Base-by-base conservation (phyloP, 2,329 filamentous ascomycete species). In the Ilyonectria destructans region DNA sequence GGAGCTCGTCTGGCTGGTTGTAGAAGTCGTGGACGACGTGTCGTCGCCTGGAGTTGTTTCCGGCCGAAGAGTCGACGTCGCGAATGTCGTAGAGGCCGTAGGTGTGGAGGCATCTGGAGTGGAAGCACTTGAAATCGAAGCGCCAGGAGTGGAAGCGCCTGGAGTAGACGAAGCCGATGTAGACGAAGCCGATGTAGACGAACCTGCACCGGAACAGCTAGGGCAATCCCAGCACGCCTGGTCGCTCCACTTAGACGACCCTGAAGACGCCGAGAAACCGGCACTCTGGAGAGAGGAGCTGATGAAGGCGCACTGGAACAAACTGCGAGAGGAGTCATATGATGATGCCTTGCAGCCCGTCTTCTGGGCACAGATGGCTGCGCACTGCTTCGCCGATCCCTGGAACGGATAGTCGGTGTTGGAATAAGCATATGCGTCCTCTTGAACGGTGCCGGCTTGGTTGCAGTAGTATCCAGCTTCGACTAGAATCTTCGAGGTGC, bases 141-240 rank as follows among this genome's bases (percentile, higher is more conserved):
- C 26, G 1, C 66, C 26, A 5, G 26, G 6, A n/a, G 15, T 43
- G 3, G 71, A 69, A 0, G 58, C 26, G 1, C 66, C 26, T 13
- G 61, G 37, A 1, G 64, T 70, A 33, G 61, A 17, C n/a, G 49
- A 43, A 43, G 49, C 13, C 35, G 23, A 26, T 1, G n/a, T n/a
- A 19, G 63, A 12, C 2, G 35, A 23, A 2, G 48, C 63, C 29
- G 48, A 46, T 4, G 67, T 64, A 8, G 12, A 35, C 4, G 37
- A 35, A 37, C 33, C 19, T 3, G 51, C 49, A 31, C 19, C 19
- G 19, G 61, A 71, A 21, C 70, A 58, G 2, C 58, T 60, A 1
- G 69, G 70, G 19, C 70, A 72, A 21, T 70, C 57, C 43, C 57
- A 71, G 57, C 70, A 72, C 6, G 55, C 64, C 19, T 72, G 69